Evolutionary conservation across 257 asterid genomes (phyloP), one percentile per base, ranked within the genome.

Genomic region (Solanum peruvianum): DNA sequence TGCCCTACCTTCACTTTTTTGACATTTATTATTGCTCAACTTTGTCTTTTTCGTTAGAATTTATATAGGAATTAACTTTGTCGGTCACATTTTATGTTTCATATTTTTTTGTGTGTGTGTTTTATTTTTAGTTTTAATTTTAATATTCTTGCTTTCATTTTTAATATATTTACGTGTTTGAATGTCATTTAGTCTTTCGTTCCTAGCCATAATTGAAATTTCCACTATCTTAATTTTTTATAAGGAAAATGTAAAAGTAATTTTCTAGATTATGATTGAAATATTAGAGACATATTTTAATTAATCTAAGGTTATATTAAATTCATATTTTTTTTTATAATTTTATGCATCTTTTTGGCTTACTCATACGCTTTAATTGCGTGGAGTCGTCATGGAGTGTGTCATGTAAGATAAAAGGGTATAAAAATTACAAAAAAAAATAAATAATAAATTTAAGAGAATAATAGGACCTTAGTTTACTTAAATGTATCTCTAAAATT

Each of bases 201-300:
- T 21, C 67, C 27, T 58, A 11, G 33, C 8, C 3, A 12, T 66
- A 67, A 27, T 29, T 67, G 39, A 67, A 67, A 67, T 29, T 33
- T 5, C 6, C 1, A 27, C 23, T 33, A 5, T 66, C 37, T 27
- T 67, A 2, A 62, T 37, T 37, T 35, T 37, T 62, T 11, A 37
- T 37, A 6, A 5, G 7, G 39, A 37, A 37, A 37, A 37, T 37
- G 0, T 37, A 5, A 1, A 0, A 37, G 2, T 37, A 37, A 37
- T 5, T 1, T 0, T 0, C 7, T 37, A 37, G 1, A 37, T 6
- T 37, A 37, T 37, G 1, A 1, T 37, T 37, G 0, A 37, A 37
- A 37, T 37, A 5, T 1, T 0, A 37, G 39, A 37, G 1, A 37
- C 0, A 37, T 6, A 37, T 5, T 1, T 37, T 37, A 37, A 37